Conservation (phyloP, 768 basidiomycete species). For the Harrya chromipes region DNA sequence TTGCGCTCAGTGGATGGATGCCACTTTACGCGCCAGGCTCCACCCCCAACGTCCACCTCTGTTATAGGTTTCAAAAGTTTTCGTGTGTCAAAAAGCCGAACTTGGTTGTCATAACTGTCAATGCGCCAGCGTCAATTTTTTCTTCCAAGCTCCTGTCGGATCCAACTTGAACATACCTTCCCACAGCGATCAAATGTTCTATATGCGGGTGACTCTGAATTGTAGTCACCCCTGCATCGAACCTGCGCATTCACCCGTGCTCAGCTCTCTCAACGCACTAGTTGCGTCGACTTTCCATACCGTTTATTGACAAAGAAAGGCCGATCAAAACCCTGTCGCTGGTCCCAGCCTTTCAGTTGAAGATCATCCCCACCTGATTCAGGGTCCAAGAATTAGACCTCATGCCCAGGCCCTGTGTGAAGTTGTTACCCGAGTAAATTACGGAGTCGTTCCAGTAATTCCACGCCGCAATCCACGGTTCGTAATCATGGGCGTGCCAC, state of each 20-base stretch:
- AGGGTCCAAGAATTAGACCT: background rate
- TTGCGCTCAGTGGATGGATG: conserved; percentile 71
- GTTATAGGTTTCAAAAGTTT: conserved; percentile 56
- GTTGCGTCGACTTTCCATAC: conserved; percentile 33
- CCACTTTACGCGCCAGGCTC: conserved; percentile 96
- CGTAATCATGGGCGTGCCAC: conserved; percentile 91
- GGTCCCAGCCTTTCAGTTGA: conserved; percentile 88
- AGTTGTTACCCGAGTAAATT: conserved; percentile 73
- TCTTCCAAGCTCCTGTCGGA: background rate
- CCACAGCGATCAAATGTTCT: conserved; percentile 85
- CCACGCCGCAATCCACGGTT: conserved; percentile 94
- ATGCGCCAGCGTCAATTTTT: conserved; percentile 1
- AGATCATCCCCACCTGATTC: conserved; percentile 89
- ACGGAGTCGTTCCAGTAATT: conserved; percentile 79
- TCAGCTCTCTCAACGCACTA: background rate
- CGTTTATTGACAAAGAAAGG: conserved; percentile 74
- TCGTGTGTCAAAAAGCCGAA: conserved; percentile 82
- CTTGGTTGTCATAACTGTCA: conserved; percentile 74
- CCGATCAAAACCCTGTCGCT: conserved; percentile 54
- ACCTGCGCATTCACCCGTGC: conserved; percentile 45
- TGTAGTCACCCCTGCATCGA: conserved; percentile 89
- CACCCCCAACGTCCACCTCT: conserved; percentile 75
- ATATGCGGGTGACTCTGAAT: conserved; percentile 80
- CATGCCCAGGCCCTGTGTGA: background rate
- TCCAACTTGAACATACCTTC: conserved; percentile 68